A percentile compares a stretch with the other conserved stretches of the same genome.
phyloP scores from a whole-genome alignment of 139 green algal species.

The Pseudopediastrum boryanum region DNA sequence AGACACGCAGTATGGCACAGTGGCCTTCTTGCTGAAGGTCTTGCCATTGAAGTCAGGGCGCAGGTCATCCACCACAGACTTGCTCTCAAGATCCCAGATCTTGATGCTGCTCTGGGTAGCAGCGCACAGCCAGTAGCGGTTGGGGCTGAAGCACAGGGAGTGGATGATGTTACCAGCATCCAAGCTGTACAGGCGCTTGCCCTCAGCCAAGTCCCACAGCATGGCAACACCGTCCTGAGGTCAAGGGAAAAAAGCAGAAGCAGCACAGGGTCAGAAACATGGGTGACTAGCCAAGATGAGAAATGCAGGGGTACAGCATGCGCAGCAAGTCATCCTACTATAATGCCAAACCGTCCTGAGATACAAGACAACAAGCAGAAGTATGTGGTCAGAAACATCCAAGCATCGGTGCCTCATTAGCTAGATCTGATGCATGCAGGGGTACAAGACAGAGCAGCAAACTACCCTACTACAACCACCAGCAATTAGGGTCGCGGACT shows the following conservation, averaged over 20 bases:
- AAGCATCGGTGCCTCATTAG: too few relatives aligned
- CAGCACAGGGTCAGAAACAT: too few relatives aligned
- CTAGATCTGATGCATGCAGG: too few relatives aligned
- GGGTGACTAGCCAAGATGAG: too few relatives aligned
- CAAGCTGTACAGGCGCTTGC: conserved; percentile 98
- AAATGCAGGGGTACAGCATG: too few relatives aligned
- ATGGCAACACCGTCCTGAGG: conserved; percentile 95
- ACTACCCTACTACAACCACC: too few relatives aligned
- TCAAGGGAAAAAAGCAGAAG: not conserved
- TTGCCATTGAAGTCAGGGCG: conserved; percentile 69
- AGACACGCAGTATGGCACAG: conserved; percentile 91
- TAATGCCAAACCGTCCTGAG: too few relatives aligned
- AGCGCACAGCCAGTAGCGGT: conserved; percentile 97
- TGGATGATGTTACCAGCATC: conserved; percentile 99
- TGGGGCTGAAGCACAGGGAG: conserved; percentile 96
- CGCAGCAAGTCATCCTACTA: too few relatives aligned
- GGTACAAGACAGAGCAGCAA: too few relatives aligned
- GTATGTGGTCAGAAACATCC: too few relatives aligned
- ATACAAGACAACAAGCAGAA: too few relatives aligned
- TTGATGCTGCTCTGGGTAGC: conserved; percentile 89
- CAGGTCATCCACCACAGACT: conserved; percentile 94
- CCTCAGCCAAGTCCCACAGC: conserved; percentile 99
- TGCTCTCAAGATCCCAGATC: conserved; percentile 99
- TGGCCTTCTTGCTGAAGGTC: conserved; percentile 72
- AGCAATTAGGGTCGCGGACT: too few relatives aligned